phyloP scores from a whole-genome alignment of 106 monocot species.

The Hemerocallis citrina region DNA sequence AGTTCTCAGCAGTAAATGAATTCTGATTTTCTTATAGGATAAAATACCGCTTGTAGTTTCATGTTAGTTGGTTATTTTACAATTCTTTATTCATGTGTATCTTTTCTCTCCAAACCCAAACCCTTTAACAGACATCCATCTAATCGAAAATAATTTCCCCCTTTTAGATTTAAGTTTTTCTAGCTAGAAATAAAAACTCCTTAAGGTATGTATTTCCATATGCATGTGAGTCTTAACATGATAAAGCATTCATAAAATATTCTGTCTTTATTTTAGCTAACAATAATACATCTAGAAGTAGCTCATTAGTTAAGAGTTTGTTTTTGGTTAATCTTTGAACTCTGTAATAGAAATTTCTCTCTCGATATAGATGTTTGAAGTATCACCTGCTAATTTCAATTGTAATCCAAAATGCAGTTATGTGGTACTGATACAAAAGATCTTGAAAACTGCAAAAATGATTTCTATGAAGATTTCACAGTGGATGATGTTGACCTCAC shows the following conservation, averaged over 20 bases:
- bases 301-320: no score
- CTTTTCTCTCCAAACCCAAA: neutral
- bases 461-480: slow-evolving; percentile 33
- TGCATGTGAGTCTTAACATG: neutral
- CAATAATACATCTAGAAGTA: neutral
- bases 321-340: neutral
- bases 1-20: no score
- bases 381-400: neutral
- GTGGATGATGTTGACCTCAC: slow-evolving; percentile 54
- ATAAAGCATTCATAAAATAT: neutral
- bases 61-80: no score
- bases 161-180: neutral
- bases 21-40: no score
- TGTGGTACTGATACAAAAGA: slow-evolving; percentile 20
- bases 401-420: slow-evolving; percentile 24
- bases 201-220: neutral
- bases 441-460: slow-evolving; percentile 23
- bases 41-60: no score
- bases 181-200: no score
- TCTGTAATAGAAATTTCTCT: neutral
- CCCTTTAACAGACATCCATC: neutral
- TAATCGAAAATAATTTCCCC: neutral
- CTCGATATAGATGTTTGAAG: no score
- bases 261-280: neutral
- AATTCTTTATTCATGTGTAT: no score